Conservation (phyloP, 768 basidiomycete genomes). For the Leccinum sublutescens region DNA sequence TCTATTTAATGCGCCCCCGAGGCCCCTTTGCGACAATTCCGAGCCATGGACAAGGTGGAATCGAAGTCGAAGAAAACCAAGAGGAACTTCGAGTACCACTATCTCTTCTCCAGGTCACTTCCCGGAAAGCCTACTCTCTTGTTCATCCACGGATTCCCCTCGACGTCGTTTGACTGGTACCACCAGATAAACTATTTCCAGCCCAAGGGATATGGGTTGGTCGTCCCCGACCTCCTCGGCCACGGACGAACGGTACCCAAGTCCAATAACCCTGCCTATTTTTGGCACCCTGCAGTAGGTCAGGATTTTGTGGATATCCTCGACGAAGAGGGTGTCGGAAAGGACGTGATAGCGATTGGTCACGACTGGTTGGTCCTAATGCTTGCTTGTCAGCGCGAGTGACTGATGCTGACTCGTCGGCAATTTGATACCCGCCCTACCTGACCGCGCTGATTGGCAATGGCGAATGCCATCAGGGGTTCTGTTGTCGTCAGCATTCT, state of each 20-base stretch:
- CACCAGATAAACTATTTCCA: constrained; percentile 39
- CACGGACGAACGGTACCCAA: constrained; percentile 44
- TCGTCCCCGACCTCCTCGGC: constrained; percentile 50
- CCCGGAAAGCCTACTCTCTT: constrained; percentile 38
- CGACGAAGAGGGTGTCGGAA: constrained; percentile 32
- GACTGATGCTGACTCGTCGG: background rate
- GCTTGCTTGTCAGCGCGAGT: background rate
- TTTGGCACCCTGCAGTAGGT: constrained; percentile 25
- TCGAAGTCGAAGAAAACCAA: constrained; percentile 36
- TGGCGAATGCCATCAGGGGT: constrained; percentile 32
- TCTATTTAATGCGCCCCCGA: constrained; percentile 7
- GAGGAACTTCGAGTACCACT: constrained; percentile 38
- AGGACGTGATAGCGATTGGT: constrained; percentile 35
- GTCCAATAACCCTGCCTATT: constrained; percentile 31
- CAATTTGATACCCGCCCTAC: background rate
- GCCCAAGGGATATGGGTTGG: constrained; percentile 40
- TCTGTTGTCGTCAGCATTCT: constrained; percentile 34
- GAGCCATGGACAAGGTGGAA: constrained; percentile 25
- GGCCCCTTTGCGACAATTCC: background rate
- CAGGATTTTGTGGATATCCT: constrained; percentile 40
- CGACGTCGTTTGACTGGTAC: constrained; percentile 43
- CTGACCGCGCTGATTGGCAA: constrained; percentile 3
- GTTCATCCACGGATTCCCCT: constrained; percentile 46
- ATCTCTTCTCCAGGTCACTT: constrained; percentile 28
- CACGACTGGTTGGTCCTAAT: constrained; percentile 38